Conservation (phyloP, 805 yeast genomes). For the Lipomyces yamanashiensis region DNA sequence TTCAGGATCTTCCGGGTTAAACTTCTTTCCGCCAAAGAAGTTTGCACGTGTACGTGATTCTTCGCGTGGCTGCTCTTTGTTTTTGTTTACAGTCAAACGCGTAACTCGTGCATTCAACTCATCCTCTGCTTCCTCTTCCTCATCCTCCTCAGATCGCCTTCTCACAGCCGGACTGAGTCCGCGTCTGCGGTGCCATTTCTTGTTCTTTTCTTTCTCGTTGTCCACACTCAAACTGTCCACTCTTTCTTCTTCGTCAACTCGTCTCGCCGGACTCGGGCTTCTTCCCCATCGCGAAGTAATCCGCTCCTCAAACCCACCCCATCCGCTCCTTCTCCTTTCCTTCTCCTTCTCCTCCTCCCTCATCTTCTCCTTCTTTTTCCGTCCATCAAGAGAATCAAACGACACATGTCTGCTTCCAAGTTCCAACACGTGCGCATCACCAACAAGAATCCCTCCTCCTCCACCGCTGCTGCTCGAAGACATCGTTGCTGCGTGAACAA, state of each 20-base stretch:
- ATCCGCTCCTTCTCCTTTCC: conserved; percentile 1
- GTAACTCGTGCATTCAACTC: neutral
- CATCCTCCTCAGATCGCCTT: neutral
- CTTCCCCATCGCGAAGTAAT: conserved; percentile 7
- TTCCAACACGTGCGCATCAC: neutral
- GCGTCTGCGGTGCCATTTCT: conserved; percentile 4
- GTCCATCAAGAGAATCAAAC: conserved; percentile 1
- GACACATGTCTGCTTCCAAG: conserved; percentile 4
- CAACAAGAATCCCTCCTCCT: neutral
- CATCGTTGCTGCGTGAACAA: neutral
- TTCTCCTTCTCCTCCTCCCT: neutral
- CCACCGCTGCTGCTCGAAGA: too few relatives aligned
- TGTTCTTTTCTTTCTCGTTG: neutral
- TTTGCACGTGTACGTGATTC: neutral
- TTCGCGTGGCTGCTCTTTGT: neutral
- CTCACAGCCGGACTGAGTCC: conserved; percentile 7
- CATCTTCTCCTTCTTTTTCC: too few relatives aligned
- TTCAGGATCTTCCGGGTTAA: conserved; percentile 29
- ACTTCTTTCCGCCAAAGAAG: conserved; percentile 17
- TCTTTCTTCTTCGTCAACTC: too few relatives aligned
- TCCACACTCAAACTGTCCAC: too few relatives aligned
- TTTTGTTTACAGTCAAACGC: neutral
- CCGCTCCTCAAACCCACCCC: conserved; percentile 1
- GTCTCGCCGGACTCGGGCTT: conserved; percentile 18
- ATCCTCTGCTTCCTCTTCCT: neutral